Evolutionary conservation across 176 grass and related monocot species (phyloP).

Genomic region (Pharus latifolius): DNA sequence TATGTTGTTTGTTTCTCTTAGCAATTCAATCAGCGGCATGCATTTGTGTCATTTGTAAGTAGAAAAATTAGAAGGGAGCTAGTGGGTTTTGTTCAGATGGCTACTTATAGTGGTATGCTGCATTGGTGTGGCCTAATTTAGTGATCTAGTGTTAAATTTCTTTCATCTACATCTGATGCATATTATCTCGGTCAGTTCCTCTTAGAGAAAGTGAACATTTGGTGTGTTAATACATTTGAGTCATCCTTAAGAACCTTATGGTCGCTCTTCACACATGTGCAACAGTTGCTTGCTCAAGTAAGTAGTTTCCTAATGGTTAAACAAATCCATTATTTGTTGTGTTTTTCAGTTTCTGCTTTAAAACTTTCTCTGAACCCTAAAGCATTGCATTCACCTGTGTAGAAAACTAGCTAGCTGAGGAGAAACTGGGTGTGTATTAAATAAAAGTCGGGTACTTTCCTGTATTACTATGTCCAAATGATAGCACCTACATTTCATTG

Average conservation of each 20-base stretch:
- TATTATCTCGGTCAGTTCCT: not conserved
- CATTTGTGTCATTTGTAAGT: not conserved
- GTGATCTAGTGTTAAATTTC: not conserved
- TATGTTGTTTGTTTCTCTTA: not conserved
- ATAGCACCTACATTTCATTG: too few relatives aligned
- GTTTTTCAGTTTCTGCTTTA: too few relatives aligned
- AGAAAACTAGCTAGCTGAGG: not conserved
- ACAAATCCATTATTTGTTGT: not conserved
- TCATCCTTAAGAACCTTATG: not conserved
- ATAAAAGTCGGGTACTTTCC: not conserved
- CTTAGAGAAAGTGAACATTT: not conserved
- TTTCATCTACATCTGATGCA: not conserved
- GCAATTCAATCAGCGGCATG: not conserved
- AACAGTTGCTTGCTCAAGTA: not conserved
- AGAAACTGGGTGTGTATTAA: not conserved
- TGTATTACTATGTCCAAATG: too few relatives aligned
- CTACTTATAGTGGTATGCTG: not conserved
- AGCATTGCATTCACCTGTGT: not conserved
- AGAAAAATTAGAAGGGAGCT: not conserved
- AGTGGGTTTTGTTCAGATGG: not conserved
- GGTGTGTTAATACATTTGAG: not conserved
- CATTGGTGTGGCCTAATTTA: not conserved
- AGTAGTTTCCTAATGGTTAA: not conserved
- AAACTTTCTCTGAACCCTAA: not conserved
- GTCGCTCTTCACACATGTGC: not conserved